Evolutionary conservation across 2,329 filamentous ascomycete genomes (phyloP).

Genomic region (Cytospora leucostoma): DNA sequence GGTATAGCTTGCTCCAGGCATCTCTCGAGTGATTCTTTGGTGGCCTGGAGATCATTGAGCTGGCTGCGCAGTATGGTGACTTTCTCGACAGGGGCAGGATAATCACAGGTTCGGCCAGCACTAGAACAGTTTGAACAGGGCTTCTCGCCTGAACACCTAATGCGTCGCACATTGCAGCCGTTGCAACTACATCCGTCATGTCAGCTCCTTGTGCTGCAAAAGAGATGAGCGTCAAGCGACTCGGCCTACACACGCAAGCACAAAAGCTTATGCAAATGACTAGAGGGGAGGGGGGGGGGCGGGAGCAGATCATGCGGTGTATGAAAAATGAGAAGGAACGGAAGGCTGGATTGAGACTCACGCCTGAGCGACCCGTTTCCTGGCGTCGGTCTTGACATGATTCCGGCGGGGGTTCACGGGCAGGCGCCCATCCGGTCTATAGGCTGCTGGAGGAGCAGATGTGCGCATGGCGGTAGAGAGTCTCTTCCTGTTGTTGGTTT

Average conservation of each 20-base stretch:
- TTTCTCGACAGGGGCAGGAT: slow-evolving; percentile 48
- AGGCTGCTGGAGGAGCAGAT: slow-evolving; percentile 13
- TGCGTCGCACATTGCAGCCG: slow-evolving; percentile 53
- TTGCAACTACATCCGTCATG: slow-evolving; percentile 45
- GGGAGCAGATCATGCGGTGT: background rate
- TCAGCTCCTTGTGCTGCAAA: slow-evolving; percentile 5
- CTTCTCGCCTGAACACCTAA: slow-evolving; percentile 53
- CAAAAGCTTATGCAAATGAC: background rate
- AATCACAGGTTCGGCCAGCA: slow-evolving; percentile 46
- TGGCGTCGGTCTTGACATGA: slow-evolving; percentile 48
- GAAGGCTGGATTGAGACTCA: slow-evolving; percentile 37
- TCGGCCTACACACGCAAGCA: background rate
- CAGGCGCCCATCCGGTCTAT: slow-evolving; percentile 38
- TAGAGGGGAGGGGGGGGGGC: background rate
- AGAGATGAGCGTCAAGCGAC: background rate
- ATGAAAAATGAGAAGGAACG: too few species aligned
- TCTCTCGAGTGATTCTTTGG: slow-evolving; percentile 44
- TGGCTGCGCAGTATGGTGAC: slow-evolving; percentile 45
- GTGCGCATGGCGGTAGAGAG: slow-evolving; percentile 11
- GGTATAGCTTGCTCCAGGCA: slow-evolving; percentile 42
- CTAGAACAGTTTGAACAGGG: slow-evolving; percentile 50
- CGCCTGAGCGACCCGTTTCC: slow-evolving; percentile 53
- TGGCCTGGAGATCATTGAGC: slow-evolving; percentile 44
- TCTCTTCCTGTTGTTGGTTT: background rate
- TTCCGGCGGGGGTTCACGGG: slow-evolving; percentile 53